Conservation (phyloP, 208 protist genomes). For the Wallacemonas rigidus region DNA sequence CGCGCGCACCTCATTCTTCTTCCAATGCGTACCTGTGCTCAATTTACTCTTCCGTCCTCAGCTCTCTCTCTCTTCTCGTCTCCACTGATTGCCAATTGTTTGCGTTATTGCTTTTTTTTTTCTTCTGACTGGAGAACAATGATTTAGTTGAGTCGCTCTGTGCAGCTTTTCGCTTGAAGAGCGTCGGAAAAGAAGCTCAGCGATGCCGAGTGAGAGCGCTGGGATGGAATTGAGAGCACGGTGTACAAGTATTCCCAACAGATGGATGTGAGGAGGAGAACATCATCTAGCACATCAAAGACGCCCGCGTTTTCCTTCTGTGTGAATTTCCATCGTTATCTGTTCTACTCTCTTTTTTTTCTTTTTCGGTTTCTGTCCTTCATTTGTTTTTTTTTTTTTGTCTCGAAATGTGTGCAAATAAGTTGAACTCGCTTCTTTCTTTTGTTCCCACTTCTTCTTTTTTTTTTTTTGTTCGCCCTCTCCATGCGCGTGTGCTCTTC, state of each 20-base stretch:
- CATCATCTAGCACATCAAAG: constrained; percentile 10
- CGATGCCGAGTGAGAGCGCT: too few species aligned
- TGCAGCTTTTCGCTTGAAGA: too few species aligned
- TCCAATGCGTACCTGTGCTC: too few species aligned
- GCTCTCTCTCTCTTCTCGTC: not conserved
- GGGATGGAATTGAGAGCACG: too few species aligned
- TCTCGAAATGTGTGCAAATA: not conserved
- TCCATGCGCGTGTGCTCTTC: constrained; percentile 13
- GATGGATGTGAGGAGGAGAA: not conserved
- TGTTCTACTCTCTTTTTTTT: constrained; percentile 18
- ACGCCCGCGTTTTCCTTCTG: not conserved
- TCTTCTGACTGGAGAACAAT: constrained; percentile 2
- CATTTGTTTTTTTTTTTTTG: constrained; percentile 10
- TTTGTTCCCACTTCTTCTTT: constrained; percentile 6
- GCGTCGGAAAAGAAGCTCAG: too few species aligned
- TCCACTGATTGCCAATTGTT: constrained; percentile 4
- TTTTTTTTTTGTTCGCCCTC: constrained; percentile 15
- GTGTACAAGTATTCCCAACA: too few species aligned
- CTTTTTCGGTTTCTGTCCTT: not conserved
- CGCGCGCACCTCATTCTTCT: too few species aligned
- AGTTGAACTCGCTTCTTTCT: not conserved
- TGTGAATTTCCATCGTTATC: not conserved
- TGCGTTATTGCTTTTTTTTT: constrained; percentile 23
- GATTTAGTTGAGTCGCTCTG: too few species aligned
- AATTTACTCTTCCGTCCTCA: too few species aligned